These are phyloP conservation scores for Furcasterigmium sp. DNA, from an alignment of 2,329 filamentous ascomycete genomes.

Conservation along the genomic window DNA sequence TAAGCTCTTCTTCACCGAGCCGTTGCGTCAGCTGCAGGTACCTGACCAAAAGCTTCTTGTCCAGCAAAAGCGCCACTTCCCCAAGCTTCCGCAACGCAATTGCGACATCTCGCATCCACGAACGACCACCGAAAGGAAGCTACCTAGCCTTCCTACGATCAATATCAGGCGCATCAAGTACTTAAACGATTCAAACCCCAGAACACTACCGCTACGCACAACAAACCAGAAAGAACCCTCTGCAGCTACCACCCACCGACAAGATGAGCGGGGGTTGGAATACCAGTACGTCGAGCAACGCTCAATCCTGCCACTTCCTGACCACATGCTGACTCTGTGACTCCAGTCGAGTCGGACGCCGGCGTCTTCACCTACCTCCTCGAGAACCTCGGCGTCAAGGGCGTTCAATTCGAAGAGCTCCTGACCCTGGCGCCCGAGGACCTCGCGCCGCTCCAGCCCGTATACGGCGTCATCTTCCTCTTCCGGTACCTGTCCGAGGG, in stretches of 20 bases:
- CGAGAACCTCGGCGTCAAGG: slow-evolving; percentile 82
- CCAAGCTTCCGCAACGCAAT: too few relatives aligned
- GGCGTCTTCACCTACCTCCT: slow-evolving; percentile 97
- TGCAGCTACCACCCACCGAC: slow-evolving; percentile 3
- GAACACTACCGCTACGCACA: not conserved
- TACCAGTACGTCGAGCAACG: slow-evolving; percentile 60
- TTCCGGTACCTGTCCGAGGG: slow-evolving; percentile 93
- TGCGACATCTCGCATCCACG: too few relatives aligned
- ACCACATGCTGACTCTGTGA: slow-evolving; percentile 1
- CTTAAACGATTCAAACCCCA: not conserved
- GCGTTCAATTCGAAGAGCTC: slow-evolving; percentile 96
- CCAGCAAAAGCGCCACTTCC: too few relatives aligned
- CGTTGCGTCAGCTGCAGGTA: too few relatives aligned
- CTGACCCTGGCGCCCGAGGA: slow-evolving; percentile 77
- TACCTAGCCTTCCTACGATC: too few relatives aligned
- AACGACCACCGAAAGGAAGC: too few relatives aligned
- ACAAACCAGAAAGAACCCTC: not conserved
- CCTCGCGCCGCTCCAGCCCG: slow-evolving; percentile 64
- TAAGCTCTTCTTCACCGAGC: too few relatives aligned
- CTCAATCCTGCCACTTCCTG: not conserved
- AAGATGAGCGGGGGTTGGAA: slow-evolving; percentile 85
- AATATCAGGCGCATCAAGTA: too few relatives aligned
- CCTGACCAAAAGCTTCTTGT: too few relatives aligned
- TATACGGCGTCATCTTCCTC: slow-evolving; percentile 97
- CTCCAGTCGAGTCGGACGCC: slow-evolving; percentile 81